Base-by-base conservation (phyloP, 2,329 filamentous ascomycete species). In the Pleurostoma richardsiae region DNA sequence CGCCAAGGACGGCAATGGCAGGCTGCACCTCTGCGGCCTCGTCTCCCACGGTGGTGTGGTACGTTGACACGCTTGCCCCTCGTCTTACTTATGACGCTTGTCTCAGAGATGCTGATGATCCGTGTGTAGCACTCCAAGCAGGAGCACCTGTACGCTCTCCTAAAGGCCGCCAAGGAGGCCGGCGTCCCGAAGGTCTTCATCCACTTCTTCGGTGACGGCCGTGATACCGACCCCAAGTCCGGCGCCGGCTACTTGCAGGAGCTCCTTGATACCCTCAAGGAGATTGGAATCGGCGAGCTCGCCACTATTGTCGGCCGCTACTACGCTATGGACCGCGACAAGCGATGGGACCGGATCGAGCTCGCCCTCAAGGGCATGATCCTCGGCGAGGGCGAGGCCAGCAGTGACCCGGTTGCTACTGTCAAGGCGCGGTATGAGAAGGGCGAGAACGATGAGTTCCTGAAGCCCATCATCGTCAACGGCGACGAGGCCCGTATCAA, bases 251-350 rank as follows among this genome's bases (percentile, higher is more conserved):
- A 96, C 71, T 84, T 99, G 82, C 76, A 96, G 70, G 82, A 91
- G 65, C 79, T 99, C 33, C 70, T 96, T 50, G 82, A 87, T 49
- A 87, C 84, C 58, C 82, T 81, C 54, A 83, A 94, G 71, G 89
- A 97, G 68, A 80, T 95, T 55, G 91, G 90, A 40, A 71, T 86
- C 53, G 94, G 92, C 56, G 80, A 96, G 70, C 81, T 99, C 54
- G 92, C 89, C 30, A 96, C 94, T 36, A 81, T 97, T 42, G 92
- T 97, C 50, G 94, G 94, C 50, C 85, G 92, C 58, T 99, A 97
- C 83, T 99, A 88, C 69, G 90, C 90, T 70, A 99, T 99, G 94
- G 94, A 99, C 76, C 91, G 94, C 58, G 94, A 99, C 70, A 97
- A 97, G 89, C 84, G 94, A 67, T 99, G 94, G 94, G 94, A 99